A percentile compares a stretch with the other conserved stretches of the same genome.
Evolutionary conservation across 2,329 filamentous ascomycete genomes (phyloP).

Genomic region (Paracorniculantispora psalliotae): DNA sequence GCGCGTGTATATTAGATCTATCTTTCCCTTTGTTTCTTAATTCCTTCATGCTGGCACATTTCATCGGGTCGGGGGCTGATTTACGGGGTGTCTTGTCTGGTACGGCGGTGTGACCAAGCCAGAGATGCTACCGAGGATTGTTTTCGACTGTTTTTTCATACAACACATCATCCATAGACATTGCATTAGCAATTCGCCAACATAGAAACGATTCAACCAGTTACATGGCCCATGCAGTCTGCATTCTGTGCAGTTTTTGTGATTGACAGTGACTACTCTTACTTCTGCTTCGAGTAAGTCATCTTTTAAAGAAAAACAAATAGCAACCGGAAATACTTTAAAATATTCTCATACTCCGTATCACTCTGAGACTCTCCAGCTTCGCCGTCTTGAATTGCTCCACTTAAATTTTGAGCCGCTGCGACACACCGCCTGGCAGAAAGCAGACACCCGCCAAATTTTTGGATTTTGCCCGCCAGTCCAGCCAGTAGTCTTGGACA

Average conservation of each 20-base stretch:
- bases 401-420: not conserved
- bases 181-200: constrained; percentile 9
- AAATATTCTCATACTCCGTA: too few relatives aligned
- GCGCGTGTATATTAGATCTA: constrained; percentile 13
- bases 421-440: not conserved
- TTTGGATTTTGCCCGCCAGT: constrained; percentile 28
- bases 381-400: not conserved
- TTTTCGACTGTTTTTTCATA: constrained; percentile 5
- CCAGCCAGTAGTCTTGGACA: not conserved
- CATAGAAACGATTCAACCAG: constrained; percentile 8
- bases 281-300: too few relatives aligned
- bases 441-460: constrained; percentile 18
- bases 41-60: constrained; percentile 6
- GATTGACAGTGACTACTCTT: too few relatives aligned
- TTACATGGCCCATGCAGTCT: too few relatives aligned
- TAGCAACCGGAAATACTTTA: too few relatives aligned
- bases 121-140: not conserved
- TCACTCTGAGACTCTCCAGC: too few relatives aligned
- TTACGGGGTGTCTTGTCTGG: not conserved
- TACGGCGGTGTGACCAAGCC: not conserved
- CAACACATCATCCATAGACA: constrained; percentile 7
- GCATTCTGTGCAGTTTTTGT: too few relatives aligned
- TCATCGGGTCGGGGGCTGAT: constrained; percentile 1
- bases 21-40: constrained; percentile 8
- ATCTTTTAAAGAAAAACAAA: too few relatives aligned